Evolutionary conservation across 805 yeast genomes (phyloP).

Genomic region (Ogataea neopini): DNA sequence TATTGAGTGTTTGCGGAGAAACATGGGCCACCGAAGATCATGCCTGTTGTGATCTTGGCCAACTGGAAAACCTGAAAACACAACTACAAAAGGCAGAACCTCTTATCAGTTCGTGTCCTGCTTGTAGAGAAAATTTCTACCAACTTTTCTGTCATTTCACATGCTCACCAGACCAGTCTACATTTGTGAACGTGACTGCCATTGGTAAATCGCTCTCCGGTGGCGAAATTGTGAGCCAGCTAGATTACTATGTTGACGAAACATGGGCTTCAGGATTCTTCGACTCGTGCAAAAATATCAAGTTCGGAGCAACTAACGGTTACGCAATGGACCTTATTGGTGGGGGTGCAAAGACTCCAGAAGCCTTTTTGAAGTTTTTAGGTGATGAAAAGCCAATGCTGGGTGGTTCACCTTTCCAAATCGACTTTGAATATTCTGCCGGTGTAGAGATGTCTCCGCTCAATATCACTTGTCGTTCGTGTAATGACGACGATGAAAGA

Average conservation of each 20-base stretch:
- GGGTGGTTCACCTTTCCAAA: slow-evolving; percentile 96
- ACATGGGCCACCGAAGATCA: slow-evolving; percentile 51
- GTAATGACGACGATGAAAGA: slow-evolving; percentile 55
- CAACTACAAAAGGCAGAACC: slow-evolving; percentile 76
- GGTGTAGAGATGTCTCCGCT: slow-evolving; percentile 32
- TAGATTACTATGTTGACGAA: slow-evolving; percentile 61
- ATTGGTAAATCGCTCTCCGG: slow-evolving; percentile 51
- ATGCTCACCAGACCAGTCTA: slow-evolving; percentile 82
- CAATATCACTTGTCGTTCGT: slow-evolving; percentile 37
- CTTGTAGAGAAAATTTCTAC: slow-evolving; percentile 83
- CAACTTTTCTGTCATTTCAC: slow-evolving; percentile 86
- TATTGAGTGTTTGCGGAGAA: slow-evolving; percentile 70
- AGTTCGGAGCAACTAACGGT: slow-evolving; percentile 93
- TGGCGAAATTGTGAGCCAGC: slow-evolving; percentile 64
- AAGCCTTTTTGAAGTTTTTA: slow-evolving; percentile 76
- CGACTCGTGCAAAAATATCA: slow-evolving; percentile 85
- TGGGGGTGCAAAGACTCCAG: slow-evolving; percentile 86
- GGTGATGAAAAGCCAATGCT: slow-evolving; percentile 93
- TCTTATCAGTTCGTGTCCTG: slow-evolving; percentile 87
- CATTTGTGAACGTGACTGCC: slow-evolving; percentile 66
- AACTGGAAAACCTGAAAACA: slow-evolving; percentile 53
- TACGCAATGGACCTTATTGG: slow-evolving; percentile 96
- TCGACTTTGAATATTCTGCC: slow-evolving; percentile 60
- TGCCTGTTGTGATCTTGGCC: slow-evolving; percentile 73
- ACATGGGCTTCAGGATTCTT: slow-evolving; percentile 63